phyloP scores from a whole-genome alignment of 176 grass and related monocot species.

The Olyra latifolia region DNA sequence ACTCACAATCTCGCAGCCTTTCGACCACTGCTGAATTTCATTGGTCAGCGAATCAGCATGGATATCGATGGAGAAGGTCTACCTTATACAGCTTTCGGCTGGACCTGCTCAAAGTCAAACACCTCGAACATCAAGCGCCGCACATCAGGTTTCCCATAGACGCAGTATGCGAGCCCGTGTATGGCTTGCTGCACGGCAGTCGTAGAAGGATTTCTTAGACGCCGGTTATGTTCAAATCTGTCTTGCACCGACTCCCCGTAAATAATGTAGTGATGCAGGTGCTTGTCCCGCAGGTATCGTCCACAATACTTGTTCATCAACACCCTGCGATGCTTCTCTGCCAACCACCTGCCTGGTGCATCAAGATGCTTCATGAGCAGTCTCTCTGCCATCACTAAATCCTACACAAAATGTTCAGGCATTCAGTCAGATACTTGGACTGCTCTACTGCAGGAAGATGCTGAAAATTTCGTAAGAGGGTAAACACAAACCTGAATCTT shows the following conservation, averaged over 20 bases:
- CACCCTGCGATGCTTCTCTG: slow-evolving; percentile 78
- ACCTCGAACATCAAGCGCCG: slow-evolving; percentile 95
- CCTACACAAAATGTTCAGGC: slow-evolving; percentile 48
- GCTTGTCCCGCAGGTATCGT: slow-evolving; percentile 81
- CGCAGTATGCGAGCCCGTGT: slow-evolving; percentile 76
- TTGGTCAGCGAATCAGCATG: slow-evolving; percentile 10
- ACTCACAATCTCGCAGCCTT: neutral
- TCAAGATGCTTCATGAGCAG: slow-evolving; percentile 99
- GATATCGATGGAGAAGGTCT: neutral
- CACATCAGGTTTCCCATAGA: slow-evolving; percentile 92
- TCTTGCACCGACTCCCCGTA: slow-evolving; percentile 81
- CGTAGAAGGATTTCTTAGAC: slow-evolving; percentile 85
- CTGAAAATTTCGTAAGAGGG: slow-evolving; percentile 9
- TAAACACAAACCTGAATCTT: slow-evolving; percentile 81
- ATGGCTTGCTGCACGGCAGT: slow-evolving; percentile 88
- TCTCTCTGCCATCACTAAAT: slow-evolving; percentile 92
- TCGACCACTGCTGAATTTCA: neutral
- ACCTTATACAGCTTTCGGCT: slow-evolving; percentile 80
- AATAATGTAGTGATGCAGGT: slow-evolving; percentile 83
- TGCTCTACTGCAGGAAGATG: neutral
- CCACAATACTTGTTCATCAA: slow-evolving; percentile 99
- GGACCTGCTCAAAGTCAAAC: slow-evolving; percentile 95
- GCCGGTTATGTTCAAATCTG: slow-evolving; percentile 87
- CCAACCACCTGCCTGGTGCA: slow-evolving; percentile 87
- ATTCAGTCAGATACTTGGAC: slow-evolving; percentile 2